Conservation (phyloP, 1,284 basidiomycete genomes). For the Melampsora larici-populina region DNA sequence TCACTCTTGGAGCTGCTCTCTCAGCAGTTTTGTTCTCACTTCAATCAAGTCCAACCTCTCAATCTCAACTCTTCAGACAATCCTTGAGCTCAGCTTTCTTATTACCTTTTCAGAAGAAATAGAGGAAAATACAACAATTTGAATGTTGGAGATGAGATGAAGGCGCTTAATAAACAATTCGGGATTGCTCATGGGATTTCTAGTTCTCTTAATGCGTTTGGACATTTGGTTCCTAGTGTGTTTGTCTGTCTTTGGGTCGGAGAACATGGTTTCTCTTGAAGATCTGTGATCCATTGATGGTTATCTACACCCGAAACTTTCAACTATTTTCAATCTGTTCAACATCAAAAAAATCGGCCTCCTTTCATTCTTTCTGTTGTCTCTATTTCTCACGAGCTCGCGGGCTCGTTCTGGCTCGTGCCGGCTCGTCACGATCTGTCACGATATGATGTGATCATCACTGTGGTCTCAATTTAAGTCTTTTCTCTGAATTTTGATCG, state of each 20-base stretch:
- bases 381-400: too few species aligned
- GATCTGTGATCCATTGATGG: too few species aligned
- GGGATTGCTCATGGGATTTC: slow-evolving; percentile 28
- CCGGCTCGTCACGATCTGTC: too few species aligned
- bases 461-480: too few species aligned
- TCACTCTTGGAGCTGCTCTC: slow-evolving; percentile 62
- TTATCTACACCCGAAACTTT: too few species aligned
- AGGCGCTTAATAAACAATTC: slow-evolving; percentile 31
- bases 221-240: slow-evolving; percentile 19
- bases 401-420: too few species aligned
- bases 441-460: too few species aligned
- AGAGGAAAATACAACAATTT: slow-evolving; percentile 69
- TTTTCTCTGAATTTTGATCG: too few species aligned
- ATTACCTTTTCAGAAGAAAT: slow-evolving; percentile 62
- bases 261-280: slow-evolving; percentile 10
- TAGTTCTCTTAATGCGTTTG: slow-evolving; percentile 21
- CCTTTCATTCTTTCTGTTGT: too few species aligned
- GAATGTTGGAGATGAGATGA: slow-evolving; percentile 58
- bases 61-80: slow-evolving; percentile 55
- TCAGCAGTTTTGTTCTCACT: slow-evolving; percentile 62
- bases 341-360: too few species aligned
- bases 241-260: slow-evolving; percentile 27
- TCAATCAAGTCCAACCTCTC: slow-evolving; percentile 67
- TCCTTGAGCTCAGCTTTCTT: slow-evolving; percentile 50
- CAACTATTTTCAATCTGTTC: too few species aligned